Conservation (phyloP, 2,329 filamentous ascomycete species). For the Dothiorella sarmentorum region DNA sequence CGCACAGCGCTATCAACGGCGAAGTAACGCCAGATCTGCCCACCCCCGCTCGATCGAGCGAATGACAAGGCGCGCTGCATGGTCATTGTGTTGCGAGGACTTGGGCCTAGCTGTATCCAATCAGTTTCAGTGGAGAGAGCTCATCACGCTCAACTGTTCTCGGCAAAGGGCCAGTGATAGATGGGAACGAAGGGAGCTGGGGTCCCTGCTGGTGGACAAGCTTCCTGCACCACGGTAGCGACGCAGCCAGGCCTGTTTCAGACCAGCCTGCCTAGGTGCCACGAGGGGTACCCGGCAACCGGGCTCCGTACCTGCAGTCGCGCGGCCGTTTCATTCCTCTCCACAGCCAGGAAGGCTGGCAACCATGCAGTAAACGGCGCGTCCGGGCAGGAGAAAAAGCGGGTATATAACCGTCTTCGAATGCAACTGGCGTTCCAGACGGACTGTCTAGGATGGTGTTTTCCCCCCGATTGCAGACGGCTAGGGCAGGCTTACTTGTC, state of each 20-base stretch:
- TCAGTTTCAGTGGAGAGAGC: too few species aligned
- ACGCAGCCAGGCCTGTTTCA: not conserved
- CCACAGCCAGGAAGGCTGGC: not conserved
- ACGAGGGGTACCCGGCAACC: constrained; percentile 4
- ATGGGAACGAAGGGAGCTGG: not conserved
- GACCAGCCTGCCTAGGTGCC: not conserved
- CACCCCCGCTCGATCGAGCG: not conserved
- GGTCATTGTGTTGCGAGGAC: not conserved
- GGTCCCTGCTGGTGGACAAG: not conserved
- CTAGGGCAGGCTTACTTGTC: not conserved
- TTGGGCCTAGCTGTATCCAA: not conserved
- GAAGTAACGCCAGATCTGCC: not conserved
- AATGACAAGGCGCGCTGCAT: not conserved
- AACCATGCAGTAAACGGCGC: not conserved
- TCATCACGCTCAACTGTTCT: not conserved
- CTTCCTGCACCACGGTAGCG: not conserved
- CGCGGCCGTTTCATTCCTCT: constrained; percentile 3
- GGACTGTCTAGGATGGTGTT: too few species aligned
- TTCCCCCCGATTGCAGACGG: not conserved
- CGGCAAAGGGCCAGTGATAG: not conserved
- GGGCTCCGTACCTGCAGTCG: constrained; percentile 2
- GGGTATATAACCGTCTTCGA: not conserved
- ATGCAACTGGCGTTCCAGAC: too few species aligned
- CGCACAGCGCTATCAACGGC: not conserved
- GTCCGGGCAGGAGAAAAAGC: not conserved